Base-by-base conservation (phyloP, 306 rosid genomes). In the Prinsepia uniflora region DNA sequence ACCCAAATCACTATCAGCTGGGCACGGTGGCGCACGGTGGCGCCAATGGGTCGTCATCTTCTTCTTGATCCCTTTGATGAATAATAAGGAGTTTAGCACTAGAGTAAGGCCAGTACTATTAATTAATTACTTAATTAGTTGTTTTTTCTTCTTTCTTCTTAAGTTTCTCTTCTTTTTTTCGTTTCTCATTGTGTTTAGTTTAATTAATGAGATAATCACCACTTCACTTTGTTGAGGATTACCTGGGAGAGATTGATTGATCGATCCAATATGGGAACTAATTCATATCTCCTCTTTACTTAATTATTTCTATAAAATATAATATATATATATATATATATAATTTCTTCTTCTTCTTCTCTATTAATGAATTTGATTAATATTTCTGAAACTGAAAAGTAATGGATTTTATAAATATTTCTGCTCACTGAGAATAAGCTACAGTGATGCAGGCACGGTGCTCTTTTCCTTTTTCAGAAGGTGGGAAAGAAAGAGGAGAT, bases 21-120 rank as follows among this genome's bases (percentile, higher is more conserved):
- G 76, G 78, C 4, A 70, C 78, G 43, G 85, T 56, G 81, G 62
- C 43, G 89, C 72, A 30, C 11, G 62, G 14, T 56, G 62, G n/a
- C 62, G 83, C 93, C 71, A 90, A 94, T 86, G 97, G 97, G 56
- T 94, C 97, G 0, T 94, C 95, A 40, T 93, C 98, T 52, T 90
- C 98, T 59, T 90, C 98, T 83, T 93, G 84, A 90, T 82, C 84
- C 80, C 71, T 74, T 2, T 56, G 56, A 55, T 47, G 50, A 62
- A 75, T 53, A 89, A 82, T 82, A 80, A 79, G 77, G 55, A 79
- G 71, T 44, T 74, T 73, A 84, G 88, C 34, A 48, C 72, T 79
- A 80, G 83, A 75, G 81, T 81, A 86, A 77, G 78, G 56, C 59
- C 71, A 78, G 64, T 79, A 36, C 65, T 71, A 24, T 47, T 50